Evolutionary conservation across 345 rosid species (phyloP).

Genomic region (Lepidium didymum): DNA sequence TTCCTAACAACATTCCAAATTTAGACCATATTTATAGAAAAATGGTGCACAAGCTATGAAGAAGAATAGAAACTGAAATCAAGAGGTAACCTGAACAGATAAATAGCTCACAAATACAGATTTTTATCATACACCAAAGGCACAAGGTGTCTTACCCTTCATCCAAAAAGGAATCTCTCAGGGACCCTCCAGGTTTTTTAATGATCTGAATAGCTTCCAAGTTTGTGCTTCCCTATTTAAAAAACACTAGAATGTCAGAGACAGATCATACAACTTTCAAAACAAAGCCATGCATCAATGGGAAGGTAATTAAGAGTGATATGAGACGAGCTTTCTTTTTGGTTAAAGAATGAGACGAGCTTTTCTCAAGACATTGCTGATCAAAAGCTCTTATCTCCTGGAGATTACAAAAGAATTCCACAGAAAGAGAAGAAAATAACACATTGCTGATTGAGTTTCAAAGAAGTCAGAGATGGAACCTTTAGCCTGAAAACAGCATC

Average conservation of each 20-base stretch:
- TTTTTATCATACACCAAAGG: background rate
- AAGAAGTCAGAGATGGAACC: conserved; percentile 32
- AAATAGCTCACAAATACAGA: background rate
- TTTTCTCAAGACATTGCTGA: background rate
- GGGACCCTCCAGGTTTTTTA: conserved; percentile 96
- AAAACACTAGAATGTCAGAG: background rate
- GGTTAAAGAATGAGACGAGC: background rate
- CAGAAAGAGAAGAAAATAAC: background rate
- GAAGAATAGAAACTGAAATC: background rate
- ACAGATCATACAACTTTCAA: background rate
- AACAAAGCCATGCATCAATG: background rate
- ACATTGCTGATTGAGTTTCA: background rate
- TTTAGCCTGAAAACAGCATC: conserved; percentile 92
- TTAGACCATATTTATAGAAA: background rate
- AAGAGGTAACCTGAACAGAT: background rate
- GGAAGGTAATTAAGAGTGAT: background rate
- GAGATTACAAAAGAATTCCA: background rate
- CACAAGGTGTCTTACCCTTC: conserved; percentile 66
- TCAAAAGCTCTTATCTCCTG: background rate
- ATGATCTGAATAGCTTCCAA: conserved; percentile 91
- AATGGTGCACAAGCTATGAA: background rate
- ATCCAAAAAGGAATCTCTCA: conserved; percentile 91
- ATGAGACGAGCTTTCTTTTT: background rate
- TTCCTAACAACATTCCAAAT: background rate
- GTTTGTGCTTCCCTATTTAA: conserved; percentile 88